Conservation (phyloP, 2,329 filamentous ascomycete genomes). For the Venturia nashicola region DNA sequence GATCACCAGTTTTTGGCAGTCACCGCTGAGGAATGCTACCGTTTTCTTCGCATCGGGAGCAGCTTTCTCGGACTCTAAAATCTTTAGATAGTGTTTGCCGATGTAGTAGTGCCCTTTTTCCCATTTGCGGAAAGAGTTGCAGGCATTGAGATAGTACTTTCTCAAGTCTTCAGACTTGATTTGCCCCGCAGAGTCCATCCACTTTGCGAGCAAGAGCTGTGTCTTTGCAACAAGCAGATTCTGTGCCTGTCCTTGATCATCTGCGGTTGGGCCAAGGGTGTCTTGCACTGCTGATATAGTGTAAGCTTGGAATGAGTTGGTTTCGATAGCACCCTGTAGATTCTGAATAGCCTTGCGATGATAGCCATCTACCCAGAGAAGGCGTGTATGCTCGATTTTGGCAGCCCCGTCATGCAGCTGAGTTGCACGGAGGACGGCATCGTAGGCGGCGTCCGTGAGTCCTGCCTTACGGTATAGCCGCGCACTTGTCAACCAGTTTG, state of each 20-base stretch:
- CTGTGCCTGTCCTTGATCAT: constrained; percentile 28
- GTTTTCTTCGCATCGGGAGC: constrained; percentile 62
- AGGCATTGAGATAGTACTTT: constrained; percentile 70
- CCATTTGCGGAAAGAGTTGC: constrained; percentile 60
- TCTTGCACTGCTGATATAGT: constrained; percentile 23
- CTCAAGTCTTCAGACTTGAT: constrained; percentile 72
- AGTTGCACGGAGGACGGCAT: constrained; percentile 81
- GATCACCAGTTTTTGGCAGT: constrained; percentile 77
- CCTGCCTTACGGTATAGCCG: constrained; percentile 77
- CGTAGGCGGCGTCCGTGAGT: constrained; percentile 78
- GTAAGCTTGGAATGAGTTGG: constrained; percentile 54
- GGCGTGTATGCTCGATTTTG: constrained; percentile 84
- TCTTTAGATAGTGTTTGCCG: constrained; percentile 92
- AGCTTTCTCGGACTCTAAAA: constrained; percentile 76
- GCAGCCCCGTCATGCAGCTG: constrained; percentile 74
- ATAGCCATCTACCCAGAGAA: constrained; percentile 88
- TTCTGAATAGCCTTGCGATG: constrained; percentile 91
- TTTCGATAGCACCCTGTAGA: constrained; percentile 72
- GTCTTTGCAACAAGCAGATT: constrained; percentile 62
- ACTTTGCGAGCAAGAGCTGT: constrained; percentile 83
- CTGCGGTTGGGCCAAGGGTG: constrained; percentile 22
- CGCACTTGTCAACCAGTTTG: constrained; percentile 75
- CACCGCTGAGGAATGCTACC: constrained; percentile 51
- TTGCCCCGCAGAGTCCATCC: constrained; percentile 91
- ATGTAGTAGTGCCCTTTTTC: constrained; percentile 97